Conservation (phyloP, 108 stramenopile genomes). For the Cylindrotheca closterium region DNA sequence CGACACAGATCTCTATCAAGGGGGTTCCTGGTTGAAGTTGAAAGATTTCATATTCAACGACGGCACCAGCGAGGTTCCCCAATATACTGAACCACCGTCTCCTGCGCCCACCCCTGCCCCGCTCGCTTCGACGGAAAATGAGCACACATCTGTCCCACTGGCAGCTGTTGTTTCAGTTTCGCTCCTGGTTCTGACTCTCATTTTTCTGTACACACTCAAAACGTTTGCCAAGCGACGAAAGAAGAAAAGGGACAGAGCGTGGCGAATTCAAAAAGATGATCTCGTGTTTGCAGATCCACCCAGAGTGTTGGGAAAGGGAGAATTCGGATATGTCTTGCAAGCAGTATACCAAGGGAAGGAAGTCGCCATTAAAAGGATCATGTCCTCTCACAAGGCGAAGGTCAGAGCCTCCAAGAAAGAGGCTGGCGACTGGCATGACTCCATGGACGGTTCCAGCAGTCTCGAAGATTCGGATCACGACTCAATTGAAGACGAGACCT, state of each 20-base stretch:
- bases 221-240: background rate
- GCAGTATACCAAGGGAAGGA: conserved; percentile 34
- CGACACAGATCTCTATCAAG: conserved; percentile 28
- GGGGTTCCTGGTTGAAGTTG: conserved; percentile 28
- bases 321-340: background rate
- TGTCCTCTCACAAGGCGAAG: conserved; percentile 12
- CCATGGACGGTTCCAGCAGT: background rate
- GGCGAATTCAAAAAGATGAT: background rate
- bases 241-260: background rate
- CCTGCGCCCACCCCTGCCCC: conserved; percentile 6
- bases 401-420: background rate
- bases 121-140: background rate
- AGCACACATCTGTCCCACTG: too few species aligned
- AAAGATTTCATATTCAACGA: conserved; percentile 38
- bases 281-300: background rate
- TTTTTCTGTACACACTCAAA: too few species aligned
- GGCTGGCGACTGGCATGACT: background rate
- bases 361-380: conserved; percentile 46
- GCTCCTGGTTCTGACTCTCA: background rate
- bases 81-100: conserved; percentile 22
- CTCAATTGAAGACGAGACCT: background rate
- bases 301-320: background rate
- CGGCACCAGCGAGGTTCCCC: conserved; percentile 33
- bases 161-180: background rate
- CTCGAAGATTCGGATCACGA: background rate